Percentiles rank a stretch among this genome's conserved stretches.
phyloP scores from a whole-genome alignment of 202 grass and related monocot genomes.

The Schoenoplectus triqueter region DNA sequence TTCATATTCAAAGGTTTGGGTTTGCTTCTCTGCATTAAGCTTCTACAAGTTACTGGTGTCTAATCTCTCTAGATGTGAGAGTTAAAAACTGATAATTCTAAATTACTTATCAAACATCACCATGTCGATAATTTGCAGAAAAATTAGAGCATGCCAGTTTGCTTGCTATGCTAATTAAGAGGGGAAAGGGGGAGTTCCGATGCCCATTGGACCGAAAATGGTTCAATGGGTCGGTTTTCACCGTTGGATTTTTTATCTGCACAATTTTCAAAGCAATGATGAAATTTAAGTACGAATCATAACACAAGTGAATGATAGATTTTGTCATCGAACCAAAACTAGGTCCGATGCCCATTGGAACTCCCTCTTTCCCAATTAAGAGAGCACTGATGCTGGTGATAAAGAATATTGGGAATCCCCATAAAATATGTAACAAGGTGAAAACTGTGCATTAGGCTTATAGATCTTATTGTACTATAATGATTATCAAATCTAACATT shows the following conservation, averaged over 20 bases:
- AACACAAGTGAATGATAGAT: too few species aligned
- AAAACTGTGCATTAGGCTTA: constrained; percentile 11
- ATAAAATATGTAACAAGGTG: constrained; percentile 9
- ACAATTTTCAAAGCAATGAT: too few species aligned
- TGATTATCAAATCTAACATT: not conserved
- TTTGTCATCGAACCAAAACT: too few species aligned
- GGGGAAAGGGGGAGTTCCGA: too few species aligned
- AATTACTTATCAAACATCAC: not conserved
- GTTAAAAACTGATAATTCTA: not conserved
- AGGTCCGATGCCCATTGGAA: too few species aligned
- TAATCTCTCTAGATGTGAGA: not conserved
- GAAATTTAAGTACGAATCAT: too few species aligned
- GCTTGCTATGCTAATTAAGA: not conserved
- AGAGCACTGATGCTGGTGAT: not conserved
- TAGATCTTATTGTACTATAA: not conserved
- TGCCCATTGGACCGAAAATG: too few species aligned
- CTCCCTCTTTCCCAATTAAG: not conserved
- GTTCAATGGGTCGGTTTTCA: too few species aligned
- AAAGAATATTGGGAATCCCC: not conserved
- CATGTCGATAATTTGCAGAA: not conserved
- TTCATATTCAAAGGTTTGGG: not conserved
- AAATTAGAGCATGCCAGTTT: constrained; percentile 20
- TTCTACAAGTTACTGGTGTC: not conserved
- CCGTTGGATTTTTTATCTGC: too few species aligned
- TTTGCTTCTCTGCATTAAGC: constrained; percentile 6